Conservation (phyloP, 495 filamentous ascomycete species). For the Penicillium roqueforti region DNA sequence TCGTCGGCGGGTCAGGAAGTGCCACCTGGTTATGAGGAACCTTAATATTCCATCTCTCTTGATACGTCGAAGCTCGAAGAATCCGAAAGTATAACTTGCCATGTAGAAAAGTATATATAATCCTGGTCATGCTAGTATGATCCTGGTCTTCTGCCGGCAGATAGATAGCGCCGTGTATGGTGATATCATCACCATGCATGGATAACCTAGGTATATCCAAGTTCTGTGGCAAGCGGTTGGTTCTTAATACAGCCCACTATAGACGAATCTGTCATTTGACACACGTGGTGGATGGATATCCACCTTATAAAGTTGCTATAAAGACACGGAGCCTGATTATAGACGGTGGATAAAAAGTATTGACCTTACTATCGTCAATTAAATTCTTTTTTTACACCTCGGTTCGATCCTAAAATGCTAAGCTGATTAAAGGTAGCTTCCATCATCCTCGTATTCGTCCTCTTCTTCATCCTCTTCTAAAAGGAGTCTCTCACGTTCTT, state of each 20-base stretch:
- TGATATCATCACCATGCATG: too few species aligned
- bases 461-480: slow-evolving; percentile 29
- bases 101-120: too few species aligned
- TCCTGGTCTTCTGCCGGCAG: too few species aligned
- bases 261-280: not conserved
- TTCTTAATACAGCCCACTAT: too few species aligned
- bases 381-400: not conserved
- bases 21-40: not conserved
- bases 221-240: too few species aligned
- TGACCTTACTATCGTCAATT: not conserved
- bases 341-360: not conserved
- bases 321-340: not conserved
- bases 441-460: slow-evolving; percentile 13
- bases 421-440: not conserved
- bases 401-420: not conserved
- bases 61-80: not conserved
- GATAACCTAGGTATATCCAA: too few species aligned
- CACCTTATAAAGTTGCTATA: not conserved
- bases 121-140: too few species aligned
- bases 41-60: not conserved
- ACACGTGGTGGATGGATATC: not conserved
- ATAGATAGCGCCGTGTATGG: too few species aligned
- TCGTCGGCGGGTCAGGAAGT: too few species aligned
- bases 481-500: slow-evolving; percentile 33
- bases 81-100: not conserved